These are phyloP conservation scores for Spongispora temasekensis DNA, from an alignment of 1,284 basidiomycete genomes.

Conservation along the genomic window DNA sequence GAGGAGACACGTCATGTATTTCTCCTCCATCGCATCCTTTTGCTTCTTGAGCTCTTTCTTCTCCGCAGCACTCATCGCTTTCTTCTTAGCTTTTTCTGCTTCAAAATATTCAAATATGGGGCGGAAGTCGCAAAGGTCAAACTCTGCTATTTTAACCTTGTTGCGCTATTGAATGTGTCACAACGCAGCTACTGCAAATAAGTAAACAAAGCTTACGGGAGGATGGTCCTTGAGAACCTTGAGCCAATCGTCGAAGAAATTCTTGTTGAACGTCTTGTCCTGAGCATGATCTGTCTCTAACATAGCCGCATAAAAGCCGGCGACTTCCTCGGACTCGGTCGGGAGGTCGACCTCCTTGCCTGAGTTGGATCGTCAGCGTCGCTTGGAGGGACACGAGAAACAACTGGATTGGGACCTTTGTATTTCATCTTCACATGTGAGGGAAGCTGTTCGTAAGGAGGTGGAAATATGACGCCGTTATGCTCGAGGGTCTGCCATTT, in stretches of 20 bases:
- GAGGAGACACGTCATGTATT: slow-evolving; percentile 84
- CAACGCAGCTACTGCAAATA: slow-evolving; percentile 1
- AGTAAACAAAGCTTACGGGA: slow-evolving; percentile 61
- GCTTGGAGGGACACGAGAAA: slow-evolving; percentile 7
- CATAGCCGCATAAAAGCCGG: slow-evolving; percentile 94
- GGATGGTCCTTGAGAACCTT: slow-evolving; percentile 79
- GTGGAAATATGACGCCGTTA: slow-evolving; percentile 94
- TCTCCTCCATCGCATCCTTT: slow-evolving; percentile 83
- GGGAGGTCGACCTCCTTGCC: slow-evolving; percentile 82
- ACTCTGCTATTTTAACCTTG: slow-evolving; percentile 75
- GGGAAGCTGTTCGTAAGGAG: slow-evolving; percentile 89
- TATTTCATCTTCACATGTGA: slow-evolving; percentile 93
- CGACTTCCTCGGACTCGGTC: slow-evolving; percentile 92
- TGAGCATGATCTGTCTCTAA: slow-evolving; percentile 92
- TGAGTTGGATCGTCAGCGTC: slow-evolving; percentile 37
- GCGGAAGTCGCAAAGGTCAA: slow-evolving; percentile 90
- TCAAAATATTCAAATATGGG: slow-evolving; percentile 96
- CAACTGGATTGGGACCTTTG: slow-evolving; percentile 60
- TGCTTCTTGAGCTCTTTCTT: slow-evolving; percentile 89
- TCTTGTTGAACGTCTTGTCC: slow-evolving; percentile 88
- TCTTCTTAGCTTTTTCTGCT: slow-evolving; percentile 90
- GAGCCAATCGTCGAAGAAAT: slow-evolving; percentile 95
- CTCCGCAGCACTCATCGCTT: slow-evolving; percentile 80
- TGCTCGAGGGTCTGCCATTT: slow-evolving; percentile 97
- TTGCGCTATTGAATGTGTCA: slow-evolving; percentile 50